Percentiles rank a stretch among this genome's conserved stretches.
phyloP scores from a whole-genome alignment of 345 rosid genomes.

The Isatis tinctoria region DNA sequence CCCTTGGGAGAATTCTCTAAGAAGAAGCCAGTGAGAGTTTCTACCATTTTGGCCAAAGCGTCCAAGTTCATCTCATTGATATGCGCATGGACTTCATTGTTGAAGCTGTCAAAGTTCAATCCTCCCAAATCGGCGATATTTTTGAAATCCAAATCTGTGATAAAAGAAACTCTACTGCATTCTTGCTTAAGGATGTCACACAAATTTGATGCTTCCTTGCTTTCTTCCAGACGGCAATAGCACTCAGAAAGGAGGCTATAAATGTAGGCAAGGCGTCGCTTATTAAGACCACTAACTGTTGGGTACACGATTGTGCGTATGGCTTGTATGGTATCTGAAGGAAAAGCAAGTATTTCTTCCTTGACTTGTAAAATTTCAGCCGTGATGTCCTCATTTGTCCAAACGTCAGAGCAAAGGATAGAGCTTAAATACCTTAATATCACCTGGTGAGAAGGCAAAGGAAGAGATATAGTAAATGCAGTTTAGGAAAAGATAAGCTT shows the following conservation, averaged over 20 bases:
- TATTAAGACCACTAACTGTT: slow-evolving; percentile 73
- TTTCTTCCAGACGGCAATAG: slow-evolving; percentile 54
- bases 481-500: background rate
- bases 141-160: slow-evolving; percentile 78
- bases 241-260: slow-evolving; percentile 76
- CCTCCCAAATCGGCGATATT: slow-evolving; percentile 63
- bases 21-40: slow-evolving; percentile 41
- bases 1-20: slow-evolving; percentile 44
- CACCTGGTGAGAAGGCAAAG: slow-evolving; percentile 46
- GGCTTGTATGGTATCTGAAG: slow-evolving; percentile 59
- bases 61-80: slow-evolving; percentile 58
- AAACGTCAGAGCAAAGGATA: slow-evolving; percentile 67
- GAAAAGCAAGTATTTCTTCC: slow-evolving; percentile 56
- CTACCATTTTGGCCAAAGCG: slow-evolving; percentile 83
- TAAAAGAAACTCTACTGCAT: slow-evolving; percentile 70
- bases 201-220: slow-evolving; percentile 42
- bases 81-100: slow-evolving; percentile 57
- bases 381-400: slow-evolving; percentile 76
- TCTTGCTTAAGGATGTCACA: slow-evolving; percentile 67
- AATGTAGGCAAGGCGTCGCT: slow-evolving; percentile 68
- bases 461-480: background rate
- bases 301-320: slow-evolving; percentile 64
- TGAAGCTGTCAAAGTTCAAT: slow-evolving; percentile 57
- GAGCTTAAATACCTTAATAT: slow-evolving; percentile 56
- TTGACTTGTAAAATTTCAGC: slow-evolving; percentile 64